phyloP scores from a whole-genome alignment of 2,329 filamentous ascomycete genomes.

The Colletotrichum zoysiae region DNA sequence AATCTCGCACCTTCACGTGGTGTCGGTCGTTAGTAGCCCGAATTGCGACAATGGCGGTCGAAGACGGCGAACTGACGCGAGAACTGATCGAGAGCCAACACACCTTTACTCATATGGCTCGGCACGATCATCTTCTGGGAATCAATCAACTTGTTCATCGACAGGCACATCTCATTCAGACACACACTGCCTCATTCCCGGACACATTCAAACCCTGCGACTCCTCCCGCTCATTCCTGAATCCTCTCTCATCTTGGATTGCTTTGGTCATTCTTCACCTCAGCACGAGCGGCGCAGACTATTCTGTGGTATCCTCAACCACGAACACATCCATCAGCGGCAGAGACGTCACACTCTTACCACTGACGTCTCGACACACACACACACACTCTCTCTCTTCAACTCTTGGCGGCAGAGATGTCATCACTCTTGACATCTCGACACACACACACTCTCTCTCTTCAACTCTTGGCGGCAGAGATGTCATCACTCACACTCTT shows the following conservation, averaged over 20 bases:
- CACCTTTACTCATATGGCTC: neutral
- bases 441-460: no score
- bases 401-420: no score
- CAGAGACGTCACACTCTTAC: neutral
- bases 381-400: no score
- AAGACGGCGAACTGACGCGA: neutral
- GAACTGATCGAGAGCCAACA: neutral
- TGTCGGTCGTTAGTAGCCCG: slow-evolving; percentile 3
- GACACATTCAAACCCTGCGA: neutral
- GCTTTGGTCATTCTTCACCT: neutral
- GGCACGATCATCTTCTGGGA: neutral
- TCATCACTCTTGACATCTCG: no score
- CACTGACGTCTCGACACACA: no score
- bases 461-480: no score
- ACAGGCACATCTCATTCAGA: neutral
- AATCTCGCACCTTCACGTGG: slow-evolving; percentile 4
- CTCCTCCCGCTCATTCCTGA: neutral
- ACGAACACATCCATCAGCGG: neutral
- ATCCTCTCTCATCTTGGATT: neutral
- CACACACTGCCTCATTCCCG: neutral
- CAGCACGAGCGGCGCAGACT: neutral
- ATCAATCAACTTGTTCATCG: neutral
- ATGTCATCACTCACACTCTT: no score
- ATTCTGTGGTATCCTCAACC: neutral
- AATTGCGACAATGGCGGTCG: neutral